These are phyloP conservation scores for Russula abietina DNA, from an alignment of 768 basidiomycete species.

Conservation along the genomic window DNA sequence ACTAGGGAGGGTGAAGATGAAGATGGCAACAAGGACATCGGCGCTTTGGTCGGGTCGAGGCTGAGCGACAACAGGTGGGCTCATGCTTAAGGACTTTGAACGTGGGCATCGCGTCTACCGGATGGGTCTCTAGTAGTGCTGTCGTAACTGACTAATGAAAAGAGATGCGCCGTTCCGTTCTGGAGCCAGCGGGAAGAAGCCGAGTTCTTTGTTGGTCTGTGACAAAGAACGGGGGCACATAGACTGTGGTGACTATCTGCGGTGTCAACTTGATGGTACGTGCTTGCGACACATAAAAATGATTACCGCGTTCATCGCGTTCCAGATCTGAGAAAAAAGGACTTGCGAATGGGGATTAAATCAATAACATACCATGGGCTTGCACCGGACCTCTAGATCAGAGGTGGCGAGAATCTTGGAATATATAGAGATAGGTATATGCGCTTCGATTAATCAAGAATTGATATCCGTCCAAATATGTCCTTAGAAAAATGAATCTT, in stretches of 20 bases:
- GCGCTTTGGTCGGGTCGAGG: slow-evolving; percentile 11
- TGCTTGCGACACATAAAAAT: slow-evolving; percentile 99
- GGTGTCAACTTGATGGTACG: slow-evolving; percentile 90
- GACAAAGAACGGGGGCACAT: slow-evolving; percentile 93
- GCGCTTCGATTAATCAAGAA: no score
- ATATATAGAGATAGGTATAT: no score
- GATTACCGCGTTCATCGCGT: slow-evolving; percentile 99
- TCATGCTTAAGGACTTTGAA: slow-evolving; percentile 94
- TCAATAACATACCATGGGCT: slow-evolving; percentile 79
- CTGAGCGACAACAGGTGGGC: slow-evolving; percentile 3
- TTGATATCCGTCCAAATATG: no score
- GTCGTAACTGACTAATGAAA: slow-evolving; percentile 99
- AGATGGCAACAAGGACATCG: slow-evolving; percentile 3
- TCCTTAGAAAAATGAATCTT: no score
- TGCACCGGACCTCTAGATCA: slow-evolving; percentile 98
- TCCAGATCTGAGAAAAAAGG: slow-evolving; percentile 98
- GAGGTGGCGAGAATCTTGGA: slow-evolving; percentile 89
- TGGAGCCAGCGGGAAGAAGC: slow-evolving; percentile 93
- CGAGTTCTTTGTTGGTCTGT: slow-evolving; percentile 81
- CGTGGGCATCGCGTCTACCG: slow-evolving; percentile 99
- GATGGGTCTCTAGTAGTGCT: slow-evolving; percentile 85
- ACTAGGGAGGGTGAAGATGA: neutral
- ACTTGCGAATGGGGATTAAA: slow-evolving; percentile 45
- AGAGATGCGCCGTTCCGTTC: slow-evolving; percentile 95
- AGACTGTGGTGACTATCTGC: slow-evolving; percentile 86